phyloP scores from a whole-genome alignment of 2,329 filamentous ascomycete genomes.

The Phoma sp. region DNA sequence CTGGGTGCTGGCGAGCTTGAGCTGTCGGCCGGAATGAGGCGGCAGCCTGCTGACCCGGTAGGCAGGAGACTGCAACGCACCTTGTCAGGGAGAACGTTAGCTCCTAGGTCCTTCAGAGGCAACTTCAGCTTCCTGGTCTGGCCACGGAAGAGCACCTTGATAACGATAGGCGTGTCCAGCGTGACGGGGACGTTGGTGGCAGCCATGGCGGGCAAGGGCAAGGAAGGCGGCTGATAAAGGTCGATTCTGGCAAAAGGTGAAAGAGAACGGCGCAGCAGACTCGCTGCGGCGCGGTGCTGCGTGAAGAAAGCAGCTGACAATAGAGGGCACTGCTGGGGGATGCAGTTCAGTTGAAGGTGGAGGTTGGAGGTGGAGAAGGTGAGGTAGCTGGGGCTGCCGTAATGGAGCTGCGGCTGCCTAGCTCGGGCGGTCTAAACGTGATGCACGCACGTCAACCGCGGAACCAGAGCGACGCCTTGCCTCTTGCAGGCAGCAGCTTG shows the following conservation, averaged over 20 bases:
- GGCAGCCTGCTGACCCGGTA: slow-evolving; percentile 22
- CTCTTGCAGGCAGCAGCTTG: slow-evolving; percentile 13
- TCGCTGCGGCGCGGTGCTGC: slow-evolving; percentile 17
- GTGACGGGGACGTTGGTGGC: slow-evolving; percentile 56
- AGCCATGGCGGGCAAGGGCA: slow-evolving; percentile 44
- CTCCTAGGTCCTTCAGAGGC: slow-evolving; percentile 81
- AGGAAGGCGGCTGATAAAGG: slow-evolving; percentile 6
- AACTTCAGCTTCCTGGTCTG: slow-evolving; percentile 84
- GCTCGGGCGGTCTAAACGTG: slow-evolving; percentile 17
- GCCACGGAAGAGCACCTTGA: slow-evolving; percentile 84
- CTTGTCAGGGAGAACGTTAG: slow-evolving; percentile 77
- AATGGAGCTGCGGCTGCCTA: slow-evolving; percentile 20
- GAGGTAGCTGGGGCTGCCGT: slow-evolving; percentile 17
- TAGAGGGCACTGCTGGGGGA: slow-evolving; percentile 2
- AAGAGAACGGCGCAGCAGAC: slow-evolving; percentile 16
- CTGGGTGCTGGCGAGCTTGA: slow-evolving; percentile 1
- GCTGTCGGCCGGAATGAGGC: slow-evolving; percentile 23
- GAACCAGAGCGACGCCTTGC: slow-evolving; percentile 11
- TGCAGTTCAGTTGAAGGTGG: slow-evolving; percentile 7
- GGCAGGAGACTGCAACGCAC: slow-evolving; percentile 60
- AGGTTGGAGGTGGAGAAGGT: slow-evolving; percentile 16
- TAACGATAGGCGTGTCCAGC: slow-evolving; percentile 76
- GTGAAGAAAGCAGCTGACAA: slow-evolving; percentile 8
- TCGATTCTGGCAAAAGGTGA: not conserved
- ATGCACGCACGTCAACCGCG: slow-evolving; percentile 16